phyloP scores from a whole-genome alignment of 2,329 filamentous ascomycete genomes.

The Cladosporium sphaerospermum region DNA sequence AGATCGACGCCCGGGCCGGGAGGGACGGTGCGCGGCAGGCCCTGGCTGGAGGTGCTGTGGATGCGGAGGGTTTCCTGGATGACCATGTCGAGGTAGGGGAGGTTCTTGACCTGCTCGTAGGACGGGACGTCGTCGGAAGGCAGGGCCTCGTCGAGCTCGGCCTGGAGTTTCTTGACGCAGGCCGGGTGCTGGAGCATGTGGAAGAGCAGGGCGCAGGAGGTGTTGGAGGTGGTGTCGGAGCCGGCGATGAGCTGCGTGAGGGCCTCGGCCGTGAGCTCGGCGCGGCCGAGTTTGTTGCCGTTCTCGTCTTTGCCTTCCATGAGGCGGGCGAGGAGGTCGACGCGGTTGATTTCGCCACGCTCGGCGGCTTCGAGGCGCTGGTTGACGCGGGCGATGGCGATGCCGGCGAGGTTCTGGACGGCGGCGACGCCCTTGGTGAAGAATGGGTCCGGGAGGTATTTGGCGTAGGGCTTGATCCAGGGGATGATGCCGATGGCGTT shows the following conservation, averaged over 20 bases:
- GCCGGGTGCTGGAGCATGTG: slow-evolving; percentile 64
- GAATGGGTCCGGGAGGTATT: slow-evolving; percentile 53
- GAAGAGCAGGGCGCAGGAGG: slow-evolving; percentile 76
- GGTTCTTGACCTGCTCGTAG: slow-evolving; percentile 65
- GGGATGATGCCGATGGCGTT: slow-evolving; percentile 69
- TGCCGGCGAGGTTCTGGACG: slow-evolving; percentile 73
- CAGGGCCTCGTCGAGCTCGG: slow-evolving; percentile 67
- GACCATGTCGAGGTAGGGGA: slow-evolving; percentile 68
- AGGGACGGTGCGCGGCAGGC: slow-evolving; percentile 71
- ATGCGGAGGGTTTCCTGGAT: slow-evolving; percentile 81
- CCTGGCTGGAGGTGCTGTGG: slow-evolving; percentile 80
- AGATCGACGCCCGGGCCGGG: slow-evolving; percentile 58
- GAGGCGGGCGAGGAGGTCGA: slow-evolving; percentile 73
- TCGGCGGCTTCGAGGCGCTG: slow-evolving; percentile 62
- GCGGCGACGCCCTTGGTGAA: slow-evolving; percentile 31
- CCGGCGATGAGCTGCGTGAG: slow-evolving; percentile 82
- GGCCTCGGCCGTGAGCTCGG: slow-evolving; percentile 82
- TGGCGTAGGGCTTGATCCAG: slow-evolving; percentile 69
- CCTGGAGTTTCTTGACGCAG: slow-evolving; percentile 64
- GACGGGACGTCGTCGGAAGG: slow-evolving; percentile 58
- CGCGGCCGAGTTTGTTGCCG: slow-evolving; percentile 66
- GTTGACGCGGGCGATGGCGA: slow-evolving; percentile 77
- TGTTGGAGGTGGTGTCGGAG: slow-evolving; percentile 70
- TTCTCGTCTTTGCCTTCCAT: slow-evolving; percentile 82
- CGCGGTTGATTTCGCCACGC: slow-evolving; percentile 52